Conservation (phyloP, 345 rosid genomes). For the Boechera retrofracta region DNA sequence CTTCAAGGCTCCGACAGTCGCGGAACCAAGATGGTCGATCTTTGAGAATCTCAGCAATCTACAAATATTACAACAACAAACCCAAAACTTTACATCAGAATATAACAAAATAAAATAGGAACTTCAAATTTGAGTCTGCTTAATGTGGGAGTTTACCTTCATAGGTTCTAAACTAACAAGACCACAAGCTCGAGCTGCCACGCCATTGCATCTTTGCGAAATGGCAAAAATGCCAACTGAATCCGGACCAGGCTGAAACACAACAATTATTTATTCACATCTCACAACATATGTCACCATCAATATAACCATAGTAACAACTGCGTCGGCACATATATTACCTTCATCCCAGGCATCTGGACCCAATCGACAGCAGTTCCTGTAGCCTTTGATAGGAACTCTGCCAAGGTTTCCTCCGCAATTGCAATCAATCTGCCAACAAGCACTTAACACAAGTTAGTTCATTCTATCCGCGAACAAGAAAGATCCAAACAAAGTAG, state of each 20-base stretch:
- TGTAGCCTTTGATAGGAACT: slow-evolving; percentile 99
- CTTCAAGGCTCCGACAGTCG: slow-evolving; percentile 96
- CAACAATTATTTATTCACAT: background rate
- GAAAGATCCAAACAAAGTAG: background rate
- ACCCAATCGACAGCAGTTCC: slow-evolving; percentile 99
- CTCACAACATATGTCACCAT: slow-evolving; percentile 1
- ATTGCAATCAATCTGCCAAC: slow-evolving; percentile 85
- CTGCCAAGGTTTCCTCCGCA: slow-evolving; percentile 99
- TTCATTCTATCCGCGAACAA: background rate
- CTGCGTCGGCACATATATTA: slow-evolving; percentile 20
- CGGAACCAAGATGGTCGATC: slow-evolving; percentile 98
- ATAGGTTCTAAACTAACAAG: slow-evolving; percentile 95
- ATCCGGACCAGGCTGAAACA: slow-evolving; percentile 99
- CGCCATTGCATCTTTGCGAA: slow-evolving; percentile 95
- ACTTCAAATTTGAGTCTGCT: background rate
- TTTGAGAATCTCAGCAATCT: slow-evolving; percentile 97
- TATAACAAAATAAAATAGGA: background rate
- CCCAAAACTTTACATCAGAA: background rate
- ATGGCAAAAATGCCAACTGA: slow-evolving; percentile 99
- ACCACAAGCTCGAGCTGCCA: slow-evolving; percentile 99
- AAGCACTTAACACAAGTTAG: background rate
- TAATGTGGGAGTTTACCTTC: slow-evolving; percentile 53
- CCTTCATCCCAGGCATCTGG: slow-evolving; percentile 99
- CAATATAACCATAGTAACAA: background rate
- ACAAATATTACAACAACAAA: slow-evolving; percentile 21